A percentile compares a stretch with the other conserved stretches of the same genome.
These are phyloP conservation scores for Sporothrix inflata DNA, from an alignment of 2,329 filamentous ascomycete genomes.

Conservation along the genomic window DNA sequence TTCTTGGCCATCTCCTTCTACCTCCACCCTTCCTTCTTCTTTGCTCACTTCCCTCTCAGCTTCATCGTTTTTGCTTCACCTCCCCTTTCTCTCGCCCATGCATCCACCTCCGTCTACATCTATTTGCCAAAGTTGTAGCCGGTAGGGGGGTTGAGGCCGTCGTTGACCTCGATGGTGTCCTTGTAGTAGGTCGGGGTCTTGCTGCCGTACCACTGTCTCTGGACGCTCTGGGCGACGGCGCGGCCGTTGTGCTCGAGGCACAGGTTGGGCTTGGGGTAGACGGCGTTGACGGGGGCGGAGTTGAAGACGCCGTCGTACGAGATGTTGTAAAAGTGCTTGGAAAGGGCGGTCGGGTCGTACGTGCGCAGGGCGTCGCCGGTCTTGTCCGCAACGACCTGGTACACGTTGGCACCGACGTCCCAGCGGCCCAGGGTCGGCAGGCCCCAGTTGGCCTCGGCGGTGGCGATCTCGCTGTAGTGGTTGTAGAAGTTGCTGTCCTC, in stretches of 20 bases:
- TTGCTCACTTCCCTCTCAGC: neutral
- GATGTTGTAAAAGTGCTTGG: constrained; percentile 36
- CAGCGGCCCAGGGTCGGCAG: constrained; percentile 71
- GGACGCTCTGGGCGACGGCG: constrained; percentile 35
- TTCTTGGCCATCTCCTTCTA: neutral
- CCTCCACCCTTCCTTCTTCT: no score
- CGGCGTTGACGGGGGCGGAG: constrained; percentile 31
- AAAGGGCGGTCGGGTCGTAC: constrained; percentile 30
- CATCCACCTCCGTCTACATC: neutral
- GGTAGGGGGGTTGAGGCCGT: constrained; percentile 38
- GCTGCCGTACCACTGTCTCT: constrained; percentile 35
- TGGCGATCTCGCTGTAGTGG: constrained; percentile 71
- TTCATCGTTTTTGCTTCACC: neutral
- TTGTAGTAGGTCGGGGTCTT: constrained; percentile 37
- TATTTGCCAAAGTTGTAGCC: constrained; percentile 31
- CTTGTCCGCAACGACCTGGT: constrained; percentile 60
- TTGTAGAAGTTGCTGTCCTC: constrained; percentile 72
- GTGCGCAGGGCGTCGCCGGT: constrained; percentile 57
- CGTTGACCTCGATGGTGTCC: constrained; percentile 38
- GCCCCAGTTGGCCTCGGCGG: constrained; percentile 70
- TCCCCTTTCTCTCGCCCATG: neutral
- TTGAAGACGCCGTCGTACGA: constrained; percentile 41
- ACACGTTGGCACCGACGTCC: constrained; percentile 75
- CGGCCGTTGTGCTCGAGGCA: constrained; percentile 37
- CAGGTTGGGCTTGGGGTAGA: constrained; percentile 40